Percentiles rank a stretch among this genome's conserved stretches.
Evolutionary conservation across 371 early-diverging fungal species (phyloP).

Genomic region (Actinomucor elegans): DNA sequence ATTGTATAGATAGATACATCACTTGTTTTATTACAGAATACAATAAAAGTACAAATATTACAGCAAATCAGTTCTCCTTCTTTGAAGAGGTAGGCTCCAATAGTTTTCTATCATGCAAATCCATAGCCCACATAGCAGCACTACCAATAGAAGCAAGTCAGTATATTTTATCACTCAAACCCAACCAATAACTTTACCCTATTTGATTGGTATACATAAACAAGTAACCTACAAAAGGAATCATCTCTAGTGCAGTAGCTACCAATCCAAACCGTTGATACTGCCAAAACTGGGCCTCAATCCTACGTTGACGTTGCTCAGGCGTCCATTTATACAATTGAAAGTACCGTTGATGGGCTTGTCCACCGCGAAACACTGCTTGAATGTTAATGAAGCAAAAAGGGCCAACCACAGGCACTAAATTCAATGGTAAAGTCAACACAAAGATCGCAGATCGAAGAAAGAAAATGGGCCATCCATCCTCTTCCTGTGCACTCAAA

Average conservation of each 20-base stretch:
- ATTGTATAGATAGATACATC: too few relatives aligned
- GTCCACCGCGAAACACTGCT: constrained; percentile 33
- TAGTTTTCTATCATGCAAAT: constrained; percentile 26
- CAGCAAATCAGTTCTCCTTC: too few relatives aligned
- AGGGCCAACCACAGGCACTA: constrained; percentile 38
- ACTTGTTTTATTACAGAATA: too few relatives aligned
- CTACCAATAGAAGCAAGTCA: constrained; percentile 6
- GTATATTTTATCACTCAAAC: background rate
- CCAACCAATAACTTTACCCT: constrained; percentile 30
- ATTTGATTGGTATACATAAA: constrained; percentile 46
- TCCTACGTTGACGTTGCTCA: constrained; percentile 27
- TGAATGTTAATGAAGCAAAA: constrained; percentile 32
- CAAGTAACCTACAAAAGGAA: constrained; percentile 41
- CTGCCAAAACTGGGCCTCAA: constrained; percentile 32
- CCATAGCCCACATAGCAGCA: constrained; percentile 46
- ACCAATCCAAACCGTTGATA: constrained; percentile 45
- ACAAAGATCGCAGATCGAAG: constrained; percentile 30
- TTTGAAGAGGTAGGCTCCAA: too few relatives aligned
- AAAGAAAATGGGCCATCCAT: constrained; percentile 23
- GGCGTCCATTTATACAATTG: constrained; percentile 30
- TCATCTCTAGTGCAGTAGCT: constrained; percentile 40
- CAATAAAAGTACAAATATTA: too few relatives aligned
- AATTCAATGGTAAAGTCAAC: constrained; percentile 33
- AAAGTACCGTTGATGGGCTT: constrained; percentile 39
- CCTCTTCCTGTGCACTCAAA: constrained; percentile 24